Conservation (phyloP, 2,329 filamentous ascomycete species). For the Diaporthe sp. region DNA sequence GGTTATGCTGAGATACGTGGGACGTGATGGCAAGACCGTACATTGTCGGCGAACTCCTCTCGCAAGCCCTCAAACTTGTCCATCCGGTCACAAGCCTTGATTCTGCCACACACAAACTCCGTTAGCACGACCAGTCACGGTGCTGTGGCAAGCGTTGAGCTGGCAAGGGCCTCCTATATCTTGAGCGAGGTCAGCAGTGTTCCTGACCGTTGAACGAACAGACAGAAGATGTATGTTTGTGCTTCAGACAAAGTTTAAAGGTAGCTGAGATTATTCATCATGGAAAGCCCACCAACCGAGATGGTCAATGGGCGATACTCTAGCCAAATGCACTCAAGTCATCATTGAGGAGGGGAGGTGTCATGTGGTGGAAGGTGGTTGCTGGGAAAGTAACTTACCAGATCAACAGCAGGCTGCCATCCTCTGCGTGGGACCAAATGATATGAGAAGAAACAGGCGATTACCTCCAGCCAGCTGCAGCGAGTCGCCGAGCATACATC, state of each 20-base stretch:
- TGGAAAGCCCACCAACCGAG: slow-evolving; percentile 76
- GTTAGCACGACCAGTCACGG: slow-evolving; percentile 43
- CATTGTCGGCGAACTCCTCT: slow-evolving; percentile 87
- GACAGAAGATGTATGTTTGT: slow-evolving; percentile 43
- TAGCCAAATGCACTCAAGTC: slow-evolving; percentile 99
- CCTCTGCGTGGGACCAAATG: slow-evolving; percentile 1
- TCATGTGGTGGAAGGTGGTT: slow-evolving; percentile 29
- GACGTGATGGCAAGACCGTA: slow-evolving; percentile 66
- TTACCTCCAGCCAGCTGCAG: slow-evolving; percentile 97
- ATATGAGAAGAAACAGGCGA: slow-evolving; percentile 46
- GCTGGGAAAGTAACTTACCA: slow-evolving; percentile 53
- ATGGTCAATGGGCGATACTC: slow-evolving; percentile 82
- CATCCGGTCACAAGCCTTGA: slow-evolving; percentile 94
- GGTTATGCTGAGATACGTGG: slow-evolving; percentile 48
- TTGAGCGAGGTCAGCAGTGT: slow-evolving; percentile 42
- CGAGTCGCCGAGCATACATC: slow-evolving; percentile 94
- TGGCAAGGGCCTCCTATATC: slow-evolving; percentile 34
- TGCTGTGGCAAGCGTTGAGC: slow-evolving; percentile 19
- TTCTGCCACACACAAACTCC: slow-evolving; percentile 65
- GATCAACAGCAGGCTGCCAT: slow-evolving; percentile 43
- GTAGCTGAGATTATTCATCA: slow-evolving; percentile 99
- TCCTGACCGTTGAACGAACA: slow-evolving; percentile 40
- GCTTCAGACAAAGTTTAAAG: slow-evolving; percentile 88
- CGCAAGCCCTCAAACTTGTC: slow-evolving; percentile 86
- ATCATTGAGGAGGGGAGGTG: slow-evolving; percentile 75